Evolutionary conservation across 352 stramenopile genomes (phyloP).

Genomic region (Phytophthora colocasiae): DNA sequence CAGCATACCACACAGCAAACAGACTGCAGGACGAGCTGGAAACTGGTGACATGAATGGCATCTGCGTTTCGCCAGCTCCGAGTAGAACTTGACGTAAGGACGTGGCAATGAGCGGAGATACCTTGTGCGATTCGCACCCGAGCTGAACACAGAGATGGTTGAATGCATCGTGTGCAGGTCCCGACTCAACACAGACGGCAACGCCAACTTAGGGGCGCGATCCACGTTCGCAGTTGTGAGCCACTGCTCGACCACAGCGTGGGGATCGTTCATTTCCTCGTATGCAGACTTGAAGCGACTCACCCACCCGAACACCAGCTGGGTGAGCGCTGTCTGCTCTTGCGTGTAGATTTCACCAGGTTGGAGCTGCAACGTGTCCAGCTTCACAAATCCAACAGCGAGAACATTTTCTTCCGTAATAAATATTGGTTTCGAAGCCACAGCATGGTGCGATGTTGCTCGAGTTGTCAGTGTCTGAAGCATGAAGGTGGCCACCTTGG

Average conservation of each 20-base stretch:
- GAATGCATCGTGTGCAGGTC: constrained; percentile 86
- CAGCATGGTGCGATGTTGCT: constrained; percentile 17
- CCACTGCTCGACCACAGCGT: constrained; percentile 78
- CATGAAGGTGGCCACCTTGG: constrained; percentile 75
- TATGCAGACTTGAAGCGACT: constrained; percentile 76
- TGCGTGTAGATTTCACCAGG: constrained; percentile 8
- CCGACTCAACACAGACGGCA: constrained; percentile 55
- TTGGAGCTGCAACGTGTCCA: constrained; percentile 25
- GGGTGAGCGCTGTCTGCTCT: constrained; percentile 32
- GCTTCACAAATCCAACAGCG: constrained; percentile 58
- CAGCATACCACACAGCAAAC: constrained; percentile 81
- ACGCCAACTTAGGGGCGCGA: constrained; percentile 37
- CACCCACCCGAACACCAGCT: constrained; percentile 67
- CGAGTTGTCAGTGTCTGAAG: constrained; percentile 45
- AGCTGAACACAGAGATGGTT: constrained; percentile 75
- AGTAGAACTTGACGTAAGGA: constrained; percentile 88
- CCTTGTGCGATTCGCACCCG: constrained; percentile 65
- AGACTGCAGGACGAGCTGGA: constrained; percentile 82
- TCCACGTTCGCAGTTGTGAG: constrained; percentile 70
- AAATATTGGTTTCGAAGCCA: constrained; percentile 64
- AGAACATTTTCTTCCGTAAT: constrained; percentile 56
- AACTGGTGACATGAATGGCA: constrained; percentile 83
- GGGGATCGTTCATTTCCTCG: constrained; percentile 78
- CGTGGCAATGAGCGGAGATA: constrained; percentile 79
- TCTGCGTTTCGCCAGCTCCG: constrained; percentile 81